Evolutionary conservation across 768 basidiomycete species (phyloP), one percentile per base, ranked within the genome.

Genomic region (Collybia sp.): DNA sequence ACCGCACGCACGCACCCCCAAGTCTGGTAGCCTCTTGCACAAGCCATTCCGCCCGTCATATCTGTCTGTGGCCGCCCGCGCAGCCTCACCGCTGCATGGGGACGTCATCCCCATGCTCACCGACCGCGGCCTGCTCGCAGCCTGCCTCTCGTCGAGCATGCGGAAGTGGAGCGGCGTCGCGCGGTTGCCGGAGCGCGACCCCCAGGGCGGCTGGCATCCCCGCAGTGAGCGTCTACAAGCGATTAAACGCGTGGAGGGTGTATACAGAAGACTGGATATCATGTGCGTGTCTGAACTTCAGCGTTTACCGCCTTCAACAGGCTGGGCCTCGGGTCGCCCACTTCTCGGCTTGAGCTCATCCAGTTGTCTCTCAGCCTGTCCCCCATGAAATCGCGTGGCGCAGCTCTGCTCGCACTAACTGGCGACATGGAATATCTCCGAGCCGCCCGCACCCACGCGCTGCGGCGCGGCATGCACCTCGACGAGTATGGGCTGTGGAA

Each of bases 401-500:
- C 82, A 0, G 77, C 79, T 0, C 61, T 77, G 19, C 62, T 87
- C 30, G 53, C 67, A 11, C 53, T 77, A 16, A 87, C 84, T 1
- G 85, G 84, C 8, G 81, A 84, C 54, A 35, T 40, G 0, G 67
- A 69, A 18, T 82, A 83, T 56, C 60, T 64, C 35, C 61, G 65
- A 41, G 62, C 72, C 35, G 48, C 78, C 1, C 67, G 68, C 30
- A 56, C 52, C 16, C 63, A 65, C 33, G 85, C 85, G 0, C 43
- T 54, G 5, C 65, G 62, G 37, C 53, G 68, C 2, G 76, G 75
- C 12, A 53, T 83, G 54, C 65, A 72, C 30, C 66, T 87, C 20
- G 76, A 83, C 52, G 79, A 82, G 52, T 76, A 69, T 50, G 85
- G 85, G 11, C 63, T 87, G 3, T 87, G 85, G 85, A 67, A 62